Evolutionary conservation across 78 protist species (phyloP).

Genomic region (Planoprotostelium fungivorum): DNA sequence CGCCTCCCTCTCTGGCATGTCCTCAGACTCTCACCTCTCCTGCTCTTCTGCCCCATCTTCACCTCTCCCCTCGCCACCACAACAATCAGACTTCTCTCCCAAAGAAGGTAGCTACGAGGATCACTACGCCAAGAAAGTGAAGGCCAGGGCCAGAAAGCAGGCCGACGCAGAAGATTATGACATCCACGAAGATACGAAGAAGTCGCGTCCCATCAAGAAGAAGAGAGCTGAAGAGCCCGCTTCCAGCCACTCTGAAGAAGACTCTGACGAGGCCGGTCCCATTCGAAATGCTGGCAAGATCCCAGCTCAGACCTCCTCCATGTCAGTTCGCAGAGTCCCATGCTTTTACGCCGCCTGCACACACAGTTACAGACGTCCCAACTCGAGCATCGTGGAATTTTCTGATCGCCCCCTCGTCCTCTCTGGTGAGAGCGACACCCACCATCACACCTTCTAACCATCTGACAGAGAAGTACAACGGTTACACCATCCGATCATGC

Average conservation of each 20-base stretch:
- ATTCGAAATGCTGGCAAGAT: not conserved
- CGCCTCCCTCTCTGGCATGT: not conserved
- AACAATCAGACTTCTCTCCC: not conserved
- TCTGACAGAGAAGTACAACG: not conserved
- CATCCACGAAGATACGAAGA: not conserved
- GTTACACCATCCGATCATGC: not conserved
- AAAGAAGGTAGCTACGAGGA: not conserved
- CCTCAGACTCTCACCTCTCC: not conserved
- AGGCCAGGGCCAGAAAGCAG: not conserved
- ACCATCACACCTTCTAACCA: too few relatives aligned
- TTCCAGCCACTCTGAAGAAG: not conserved
- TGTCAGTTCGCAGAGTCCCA: not conserved
- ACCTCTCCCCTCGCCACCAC: not conserved
- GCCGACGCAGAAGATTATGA: not conserved
- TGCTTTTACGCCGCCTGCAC: not conserved
- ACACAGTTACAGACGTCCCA: not conserved
- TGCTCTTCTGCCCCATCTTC: not conserved
- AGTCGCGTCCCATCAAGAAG: not conserved
- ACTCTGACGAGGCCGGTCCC: not conserved
- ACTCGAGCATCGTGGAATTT: not conserved
- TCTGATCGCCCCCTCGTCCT: not conserved
- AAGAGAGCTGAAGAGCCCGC: not conserved
- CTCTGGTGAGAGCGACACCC: too few relatives aligned
- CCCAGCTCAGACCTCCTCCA: not conserved
- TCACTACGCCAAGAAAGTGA: not conserved